Base-by-base conservation (phyloP, 192 early-diverging fungal species). In the Mortierella claussenii region DNA sequence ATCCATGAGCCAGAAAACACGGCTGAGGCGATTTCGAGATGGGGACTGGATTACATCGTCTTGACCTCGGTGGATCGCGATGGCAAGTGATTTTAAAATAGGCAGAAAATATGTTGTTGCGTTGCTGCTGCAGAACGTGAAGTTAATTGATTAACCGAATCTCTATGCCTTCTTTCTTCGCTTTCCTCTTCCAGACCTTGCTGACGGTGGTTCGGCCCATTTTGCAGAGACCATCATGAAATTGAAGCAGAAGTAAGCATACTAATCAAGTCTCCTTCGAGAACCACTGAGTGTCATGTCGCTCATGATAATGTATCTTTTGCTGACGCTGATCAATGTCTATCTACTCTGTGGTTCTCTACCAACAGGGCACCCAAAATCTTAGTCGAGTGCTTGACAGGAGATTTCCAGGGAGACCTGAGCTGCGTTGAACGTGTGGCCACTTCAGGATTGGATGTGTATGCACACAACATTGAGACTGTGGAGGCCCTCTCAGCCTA, bases 391-490 rank as follows among this genome's bases (percentile, higher is more conserved):
- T 96, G 95, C 69, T 85, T 99, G 79, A 97, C 96, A 36, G 95
- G 95, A 58, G 97, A 99, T 79, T 97, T 95, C 71, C 82, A 82
- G 57, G 97, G 97, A 18, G 82, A 89, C 10, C 81, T 96, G 17
- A 84, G 88, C 43, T 81, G 85, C 49, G 94, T 97, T 32, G 89
- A 88, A 23, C 85, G 78, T 23, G 95, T 99, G n/a, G 96, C 97
- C 1, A 73, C 48, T 13, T 96, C 94, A 18, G 97, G 97, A 30
- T 81, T 99, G 69, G 96, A 99, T 76, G 97, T 99, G 3, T 99
- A 96, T 79, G 97, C 97, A 8, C 97, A 99, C 82, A 99, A 99
- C 65, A 91, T 99, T 60, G 97, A 99, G 81, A 97, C 97, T 18
- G 96, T 97, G 13, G 96, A 97, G 79, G 86, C 83, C 8, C 84